These are phyloP conservation scores for Triticum timopheevii DNA, from an alignment of 176 grass and related monocot genomes.

Conservation along the genomic window DNA sequence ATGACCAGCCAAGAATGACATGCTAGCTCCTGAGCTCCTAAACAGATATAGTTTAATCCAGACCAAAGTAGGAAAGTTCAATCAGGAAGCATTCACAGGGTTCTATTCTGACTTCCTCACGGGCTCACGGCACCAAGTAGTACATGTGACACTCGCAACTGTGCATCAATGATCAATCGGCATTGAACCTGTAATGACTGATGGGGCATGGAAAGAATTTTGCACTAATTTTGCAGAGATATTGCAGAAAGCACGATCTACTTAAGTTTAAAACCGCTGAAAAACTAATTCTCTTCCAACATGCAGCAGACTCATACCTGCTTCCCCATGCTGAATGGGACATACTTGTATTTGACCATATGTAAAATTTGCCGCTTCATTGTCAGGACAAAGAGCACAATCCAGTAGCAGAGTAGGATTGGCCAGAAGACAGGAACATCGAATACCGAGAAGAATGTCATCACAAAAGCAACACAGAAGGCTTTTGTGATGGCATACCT, in stretches of 20 bases:
- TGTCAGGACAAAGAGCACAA: slow-evolving; percentile 80
- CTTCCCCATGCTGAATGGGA: slow-evolving; percentile 76
- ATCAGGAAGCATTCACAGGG: background rate
- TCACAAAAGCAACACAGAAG: slow-evolving; percentile 74
- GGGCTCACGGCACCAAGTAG: background rate
- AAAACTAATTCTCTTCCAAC: background rate
- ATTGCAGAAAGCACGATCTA: background rate
- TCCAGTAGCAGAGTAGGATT: slow-evolving; percentile 82
- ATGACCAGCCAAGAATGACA: background rate
- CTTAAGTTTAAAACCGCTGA: background rate
- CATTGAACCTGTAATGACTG: background rate
- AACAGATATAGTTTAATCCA: background rate
- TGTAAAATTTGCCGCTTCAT: slow-evolving; percentile 90
- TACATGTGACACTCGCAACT: background rate
- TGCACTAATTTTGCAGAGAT: background rate
- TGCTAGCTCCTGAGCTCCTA: background rate
- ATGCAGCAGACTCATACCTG: slow-evolving; percentile 51
- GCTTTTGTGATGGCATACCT: slow-evolving; percentile 91
- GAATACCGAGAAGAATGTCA: slow-evolving; percentile 90
- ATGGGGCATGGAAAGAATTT: background rate
- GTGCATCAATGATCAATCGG: background rate
- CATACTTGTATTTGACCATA: slow-evolving; percentile 89
- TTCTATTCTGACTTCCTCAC: background rate
- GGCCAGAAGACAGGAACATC: slow-evolving; percentile 96
- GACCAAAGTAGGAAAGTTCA: background rate